Percentiles rank a stretch among this genome's conserved stretches.
phyloP scores from a whole-genome alignment of 2,329 filamentous ascomycete species.

The Sclerotinia spermophila region DNA sequence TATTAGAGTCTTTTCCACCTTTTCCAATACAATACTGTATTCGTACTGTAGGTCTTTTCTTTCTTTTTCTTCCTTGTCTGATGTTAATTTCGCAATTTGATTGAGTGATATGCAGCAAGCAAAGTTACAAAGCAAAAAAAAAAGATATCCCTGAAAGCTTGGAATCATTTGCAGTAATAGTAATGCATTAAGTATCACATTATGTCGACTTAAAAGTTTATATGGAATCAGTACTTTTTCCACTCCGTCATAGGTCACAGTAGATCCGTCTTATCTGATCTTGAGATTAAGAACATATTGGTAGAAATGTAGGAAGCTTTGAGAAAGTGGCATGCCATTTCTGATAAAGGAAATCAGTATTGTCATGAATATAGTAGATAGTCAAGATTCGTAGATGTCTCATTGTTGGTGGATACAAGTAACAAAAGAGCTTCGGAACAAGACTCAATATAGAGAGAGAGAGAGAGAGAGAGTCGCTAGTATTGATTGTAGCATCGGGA shows the following conservation, averaged over 20 bases:
- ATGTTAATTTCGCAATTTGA: constrained; percentile 5
- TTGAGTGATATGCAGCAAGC: background rate
- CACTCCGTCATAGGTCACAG: background rate
- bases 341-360: background rate
- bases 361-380: background rate
- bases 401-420: background rate
- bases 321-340: background rate
- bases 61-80: background rate
- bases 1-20: background rate
- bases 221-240: background rate
- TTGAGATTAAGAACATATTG: background rate
- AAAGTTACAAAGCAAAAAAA: constrained; percentile 3
- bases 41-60: no score
- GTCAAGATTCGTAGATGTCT: background rate
- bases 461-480: background rate
- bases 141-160: constrained; percentile 1
- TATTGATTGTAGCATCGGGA: background rate
- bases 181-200: background rate
- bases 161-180: constrained; percentile 5
- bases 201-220: background rate
- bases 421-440: background rate
- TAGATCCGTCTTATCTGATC: constrained; percentile 8
- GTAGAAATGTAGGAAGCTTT: background rate
- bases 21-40: no score
- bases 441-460: background rate